phyloP scores from a whole-genome alignment of 2,329 filamentous ascomycete genomes.

The Aspergillus tamarii region DNA sequence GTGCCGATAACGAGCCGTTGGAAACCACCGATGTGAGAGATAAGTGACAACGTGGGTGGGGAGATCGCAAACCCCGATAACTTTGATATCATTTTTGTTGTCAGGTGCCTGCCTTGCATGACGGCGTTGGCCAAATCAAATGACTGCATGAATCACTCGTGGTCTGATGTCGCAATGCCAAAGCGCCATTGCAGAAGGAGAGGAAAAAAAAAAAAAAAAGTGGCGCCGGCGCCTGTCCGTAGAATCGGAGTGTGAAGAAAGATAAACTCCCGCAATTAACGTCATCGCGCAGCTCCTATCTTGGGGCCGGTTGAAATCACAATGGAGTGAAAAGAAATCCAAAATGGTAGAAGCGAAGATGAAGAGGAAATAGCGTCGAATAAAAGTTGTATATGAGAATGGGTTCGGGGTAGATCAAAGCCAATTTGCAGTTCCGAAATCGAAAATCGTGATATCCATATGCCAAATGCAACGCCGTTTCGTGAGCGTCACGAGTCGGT shows the following conservation, averaged over 20 bases:
- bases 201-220: slow-evolving; percentile 13
- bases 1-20: slow-evolving; percentile 15
- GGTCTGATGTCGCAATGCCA: slow-evolving; percentile 19
- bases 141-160: slow-evolving; percentile 9
- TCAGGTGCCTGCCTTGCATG: slow-evolving; percentile 13
- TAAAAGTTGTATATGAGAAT: slow-evolving; percentile 19
- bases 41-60: slow-evolving; percentile 14
- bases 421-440: slow-evolving; percentile 29
- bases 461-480: slow-evolving; percentile 24
- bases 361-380: slow-evolving; percentile 14
- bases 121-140: background rate
- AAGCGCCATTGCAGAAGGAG: slow-evolving; percentile 19
- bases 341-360: slow-evolving; percentile 11
- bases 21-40: slow-evolving; percentile 14
- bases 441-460: slow-evolving; percentile 39
- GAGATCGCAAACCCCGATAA: slow-evolving; percentile 2
- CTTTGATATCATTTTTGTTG: slow-evolving; percentile 13
- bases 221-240: slow-evolving; percentile 22
- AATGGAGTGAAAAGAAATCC: slow-evolving; percentile 13
- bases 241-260: slow-evolving; percentile 1
- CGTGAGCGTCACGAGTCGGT: slow-evolving; percentile 24
- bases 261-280: slow-evolving; percentile 9
- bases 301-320: slow-evolving; percentile 10
- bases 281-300: slow-evolving; percentile 18
- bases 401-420: slow-evolving; percentile 13